Base-by-base conservation (phyloP, 768 basidiomycete genomes). In the Rhizopogon sp. region DNA sequence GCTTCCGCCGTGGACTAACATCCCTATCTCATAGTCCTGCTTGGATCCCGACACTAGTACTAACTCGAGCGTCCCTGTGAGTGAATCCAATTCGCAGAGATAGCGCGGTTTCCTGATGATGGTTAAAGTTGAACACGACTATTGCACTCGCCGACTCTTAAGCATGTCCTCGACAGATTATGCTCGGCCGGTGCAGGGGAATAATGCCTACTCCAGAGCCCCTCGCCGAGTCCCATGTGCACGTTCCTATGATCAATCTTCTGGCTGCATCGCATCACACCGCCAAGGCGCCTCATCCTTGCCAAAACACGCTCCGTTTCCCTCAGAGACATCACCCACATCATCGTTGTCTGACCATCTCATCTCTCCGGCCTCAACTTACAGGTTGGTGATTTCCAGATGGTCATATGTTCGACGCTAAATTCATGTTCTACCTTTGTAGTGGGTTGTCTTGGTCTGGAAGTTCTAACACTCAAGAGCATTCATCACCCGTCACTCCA, bases 291-390 rank as follows among this genome's bases (percentile, higher is more conserved):
- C 17, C 17, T 46, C 46, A 35, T 35, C 46, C 46, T 47, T 35
- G 20, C 20, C 16, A 11, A 20, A 11, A 6, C 31, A 33, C 1
- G 17, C 17, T 20, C 45, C 29, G 11, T 46, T 33, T 7, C 31
- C 45, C 31, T 46, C 33, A 13, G 46, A 47, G 17, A 33, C 46
- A 47, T 47, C 46, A 14, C 46, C 17, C 33, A 47, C 31, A 35
- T 33, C 46, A 13, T 13, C 11, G 11, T 17, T 8, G 13, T 47
- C 33, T 35, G 33, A 35, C 3, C 39, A 58, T 16, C 50, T 61
- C 35, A 47, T 58, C 6, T 59, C 68, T 2, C 65, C 67, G n/a
- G 55, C 56, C 44, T 69, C 65, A 29, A 39, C 53, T 14, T 60
- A 55, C 56, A 69, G 68, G 68, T 70, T 37, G 8, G 68, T 53